Evolutionary conservation across 768 basidiomycete species (phyloP), one percentile per base, ranked within the genome.

Genomic region (Rickenella mellea): DNA sequence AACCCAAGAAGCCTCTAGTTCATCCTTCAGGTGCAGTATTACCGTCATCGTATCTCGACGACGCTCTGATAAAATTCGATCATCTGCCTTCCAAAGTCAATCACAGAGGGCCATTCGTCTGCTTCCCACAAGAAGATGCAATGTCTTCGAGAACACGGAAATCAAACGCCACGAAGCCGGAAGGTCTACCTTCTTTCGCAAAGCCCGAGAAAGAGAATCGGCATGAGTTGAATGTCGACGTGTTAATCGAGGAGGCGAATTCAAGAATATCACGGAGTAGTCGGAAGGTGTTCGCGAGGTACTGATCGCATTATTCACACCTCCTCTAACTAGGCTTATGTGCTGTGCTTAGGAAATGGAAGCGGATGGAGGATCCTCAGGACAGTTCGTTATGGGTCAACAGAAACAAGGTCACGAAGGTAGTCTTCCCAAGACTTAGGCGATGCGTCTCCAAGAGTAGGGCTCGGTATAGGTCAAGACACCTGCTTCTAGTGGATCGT

Each of bases 401-500:
- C 80, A 5, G 70, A 76, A 37, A 87, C 52, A 69, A 74, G 5
- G 74, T 82, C 42, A 77, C 78, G 2, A 80, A 85, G 42, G 63
- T 97, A 9, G 77, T 78, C n/a, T 82, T 94, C 49, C 90, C 90
- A 3, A 92, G 92, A 2, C 63, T 98, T 21, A 76, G 88, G 24
- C 96, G 98, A 59, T 99, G 97, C 56, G 64, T 97, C 36, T 98
- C 96, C 69, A 97, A 97, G 64, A 89, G 87, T 8, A 73, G 89
- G 11, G 67, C 75, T 5, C 78, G 52, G 92, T 99, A 15, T 96
- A 99, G 56, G 72, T 94, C 27, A 96, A 92, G 0, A 63, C 71
- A 48, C 92, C 96, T 3, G 57, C 61, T n/a, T 93, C 83, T 59
- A 88, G 92, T 55, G 87, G 85, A 14, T 85, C 85, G 5, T 94